Percentiles rank a stretch among this genome's conserved stretches.
Evolutionary conservation across 345 rosid genomes (phyloP).

Genomic region (Excoecaria agallocha): DNA sequence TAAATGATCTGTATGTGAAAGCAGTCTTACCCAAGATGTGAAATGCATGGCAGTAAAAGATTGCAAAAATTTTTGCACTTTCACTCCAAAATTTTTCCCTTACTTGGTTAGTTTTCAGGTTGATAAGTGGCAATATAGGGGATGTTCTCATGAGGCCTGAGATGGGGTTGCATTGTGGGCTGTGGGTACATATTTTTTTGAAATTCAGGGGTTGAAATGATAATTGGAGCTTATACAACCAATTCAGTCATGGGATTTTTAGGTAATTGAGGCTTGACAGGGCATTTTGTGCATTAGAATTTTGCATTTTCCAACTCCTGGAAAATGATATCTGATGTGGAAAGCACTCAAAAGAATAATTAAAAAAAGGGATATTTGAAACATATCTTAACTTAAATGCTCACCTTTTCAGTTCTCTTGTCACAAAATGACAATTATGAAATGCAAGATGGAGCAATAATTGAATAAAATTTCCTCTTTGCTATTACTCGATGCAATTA

Average conservation of each 20-base stretch:
- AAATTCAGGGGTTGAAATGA: background rate
- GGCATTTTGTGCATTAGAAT: background rate
- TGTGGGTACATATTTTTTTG: background rate
- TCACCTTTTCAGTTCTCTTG: background rate
- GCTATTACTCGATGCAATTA: background rate
- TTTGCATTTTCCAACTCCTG: background rate
- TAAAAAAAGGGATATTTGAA: background rate
- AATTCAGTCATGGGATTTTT: background rate
- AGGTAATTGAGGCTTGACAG: background rate
- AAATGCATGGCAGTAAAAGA: background rate
- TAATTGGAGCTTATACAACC: background rate
- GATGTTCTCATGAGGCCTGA: background rate
- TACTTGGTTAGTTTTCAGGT: constrained; percentile 5
- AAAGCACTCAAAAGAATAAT: background rate
- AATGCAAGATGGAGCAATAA: background rate
- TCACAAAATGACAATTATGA: background rate
- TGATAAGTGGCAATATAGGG: background rate
- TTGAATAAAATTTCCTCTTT: background rate
- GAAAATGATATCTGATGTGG: background rate
- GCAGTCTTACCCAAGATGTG: background rate
- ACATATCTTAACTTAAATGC: background rate
- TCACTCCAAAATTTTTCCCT: background rate
- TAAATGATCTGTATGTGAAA: background rate
- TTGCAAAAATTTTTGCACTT: background rate
- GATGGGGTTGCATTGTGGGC: background rate